phyloP scores from a whole-genome alignment of 306 rosid genomes.

The Rubus idaeus region DNA sequence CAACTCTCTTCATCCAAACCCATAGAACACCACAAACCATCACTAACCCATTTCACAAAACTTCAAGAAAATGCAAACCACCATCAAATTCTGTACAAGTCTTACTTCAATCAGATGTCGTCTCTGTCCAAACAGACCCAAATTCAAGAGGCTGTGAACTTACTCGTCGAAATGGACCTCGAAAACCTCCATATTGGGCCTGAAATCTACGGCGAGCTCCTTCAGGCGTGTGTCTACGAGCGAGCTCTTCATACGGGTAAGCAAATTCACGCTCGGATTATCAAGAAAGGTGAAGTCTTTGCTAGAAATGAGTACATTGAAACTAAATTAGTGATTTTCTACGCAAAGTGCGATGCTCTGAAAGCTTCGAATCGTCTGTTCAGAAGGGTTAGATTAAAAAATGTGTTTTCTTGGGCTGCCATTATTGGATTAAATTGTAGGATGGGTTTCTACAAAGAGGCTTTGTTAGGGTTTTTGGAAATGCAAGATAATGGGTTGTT shows the following conservation, averaged over 20 bases:
- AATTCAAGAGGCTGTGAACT: slow-evolving; percentile 44
- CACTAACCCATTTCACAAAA: slow-evolving; percentile 33
- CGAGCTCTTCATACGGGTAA: slow-evolving; percentile 59
- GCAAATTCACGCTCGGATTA: slow-evolving; percentile 67
- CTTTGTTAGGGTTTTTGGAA: slow-evolving; percentile 43
- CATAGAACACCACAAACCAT: slow-evolving; percentile 17
- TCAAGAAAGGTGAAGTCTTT: slow-evolving; percentile 49
- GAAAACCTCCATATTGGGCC: slow-evolving; percentile 34
- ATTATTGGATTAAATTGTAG: slow-evolving; percentile 64
- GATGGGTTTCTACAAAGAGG: slow-evolving; percentile 45
- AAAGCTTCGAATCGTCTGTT: slow-evolving; percentile 48
- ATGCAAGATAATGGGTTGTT: slow-evolving; percentile 56
- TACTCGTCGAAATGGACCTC: slow-evolving; percentile 41
- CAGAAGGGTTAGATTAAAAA: slow-evolving; percentile 32
- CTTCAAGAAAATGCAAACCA: slow-evolving; percentile 17
- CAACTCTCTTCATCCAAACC: slow-evolving; percentile 27
- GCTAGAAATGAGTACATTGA: slow-evolving; percentile 48
- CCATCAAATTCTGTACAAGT: slow-evolving; percentile 28
- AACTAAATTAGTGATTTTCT: slow-evolving; percentile 70
- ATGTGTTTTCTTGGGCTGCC: slow-evolving; percentile 84
- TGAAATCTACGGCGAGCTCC: slow-evolving; percentile 62
- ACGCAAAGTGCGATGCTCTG: slow-evolving; percentile 56
- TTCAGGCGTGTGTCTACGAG: slow-evolving; percentile 74
- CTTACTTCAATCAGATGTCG: slow-evolving; percentile 41
- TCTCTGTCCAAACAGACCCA: slow-evolving; percentile 56